phyloP scores from a whole-genome alignment of 495 filamentous ascomycete genomes.

The Cercophora newfieldiana region DNA sequence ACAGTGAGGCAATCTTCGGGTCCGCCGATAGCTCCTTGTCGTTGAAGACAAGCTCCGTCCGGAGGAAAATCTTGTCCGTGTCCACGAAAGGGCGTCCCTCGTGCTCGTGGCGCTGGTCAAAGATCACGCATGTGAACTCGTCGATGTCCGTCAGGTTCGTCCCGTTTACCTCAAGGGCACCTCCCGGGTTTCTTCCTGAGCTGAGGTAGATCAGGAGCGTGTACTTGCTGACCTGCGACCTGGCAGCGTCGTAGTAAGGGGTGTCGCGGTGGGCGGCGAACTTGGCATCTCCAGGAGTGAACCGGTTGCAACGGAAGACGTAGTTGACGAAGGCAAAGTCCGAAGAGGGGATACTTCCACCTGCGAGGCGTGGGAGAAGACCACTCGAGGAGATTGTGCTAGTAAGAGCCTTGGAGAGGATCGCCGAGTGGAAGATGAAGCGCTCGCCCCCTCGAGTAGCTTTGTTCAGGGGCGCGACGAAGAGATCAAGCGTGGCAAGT shows the following conservation, averaged over 20 bases:
- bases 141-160: background rate
- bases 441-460: background rate
- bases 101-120: background rate
- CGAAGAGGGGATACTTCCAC: background rate
- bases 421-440: slow-evolving; percentile 10
- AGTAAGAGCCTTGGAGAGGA: slow-evolving; percentile 4
- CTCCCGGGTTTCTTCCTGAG: background rate
- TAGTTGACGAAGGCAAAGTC: slow-evolving; percentile 7
- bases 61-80: slow-evolving; percentile 1
- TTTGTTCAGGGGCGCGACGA: slow-evolving; percentile 5
- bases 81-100: background rate
- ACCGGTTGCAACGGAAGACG: slow-evolving; percentile 9
- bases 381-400: background rate
- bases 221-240: slow-evolving; percentile 7
- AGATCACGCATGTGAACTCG: background rate
- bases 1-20: background rate
- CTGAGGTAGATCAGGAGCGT: slow-evolving; percentile 2
- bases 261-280: slow-evolving; percentile 1
- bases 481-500: background rate
- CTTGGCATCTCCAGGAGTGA: background rate
- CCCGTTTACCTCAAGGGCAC: background rate
- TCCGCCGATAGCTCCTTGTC: background rate
- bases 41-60: slow-evolving; percentile 10
- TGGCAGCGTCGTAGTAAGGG: slow-evolving; percentile 2
- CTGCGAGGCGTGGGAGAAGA: background rate